Conservation (phyloP, 2,329 filamentous ascomycete species). For the Cordyceps pruinosa region DNA sequence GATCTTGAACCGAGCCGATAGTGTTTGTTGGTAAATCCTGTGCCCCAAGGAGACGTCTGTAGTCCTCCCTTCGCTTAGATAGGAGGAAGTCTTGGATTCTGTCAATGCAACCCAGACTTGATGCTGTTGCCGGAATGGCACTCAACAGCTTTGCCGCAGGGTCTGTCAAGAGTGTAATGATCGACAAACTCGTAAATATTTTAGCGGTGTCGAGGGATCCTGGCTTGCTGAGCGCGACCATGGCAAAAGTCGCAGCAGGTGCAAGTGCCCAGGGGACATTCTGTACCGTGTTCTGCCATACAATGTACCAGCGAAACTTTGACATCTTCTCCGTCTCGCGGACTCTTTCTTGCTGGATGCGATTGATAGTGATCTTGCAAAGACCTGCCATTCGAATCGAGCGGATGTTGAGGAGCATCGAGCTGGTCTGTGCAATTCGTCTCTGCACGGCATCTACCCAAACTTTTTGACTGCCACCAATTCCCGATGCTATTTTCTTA, state of each 20-base stretch:
- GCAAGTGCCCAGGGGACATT: constrained; percentile 16
- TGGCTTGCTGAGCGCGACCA: neutral
- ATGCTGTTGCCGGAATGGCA: constrained; percentile 14
- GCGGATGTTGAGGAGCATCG: constrained; percentile 31
- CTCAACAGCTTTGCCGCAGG: constrained; percentile 15
- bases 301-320: constrained; percentile 13
- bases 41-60: neutral
- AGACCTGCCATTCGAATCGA: constrained; percentile 35
- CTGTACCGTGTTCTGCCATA: constrained; percentile 16
- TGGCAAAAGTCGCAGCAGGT: constrained; percentile 12
- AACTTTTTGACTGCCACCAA: constrained; percentile 14
- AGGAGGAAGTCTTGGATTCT: constrained; percentile 17
- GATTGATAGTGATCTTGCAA: constrained; percentile 23
- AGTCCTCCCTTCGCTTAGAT: constrained; percentile 1
- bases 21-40: neutral
- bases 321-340: constrained; percentile 19
- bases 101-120: constrained; percentile 16
- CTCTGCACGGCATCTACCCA: constrained; percentile 17
- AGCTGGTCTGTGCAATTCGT: constrained; percentile 17
- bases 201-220: constrained; percentile 9
- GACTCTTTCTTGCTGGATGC: constrained; percentile 28
- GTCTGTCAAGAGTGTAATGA: constrained; percentile 17
- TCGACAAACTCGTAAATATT: constrained; percentile 19
- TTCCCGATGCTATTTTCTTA: constrained; percentile 15
- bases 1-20: neutral